Evolutionary conservation across 2,329 filamentous ascomycete genomes (phyloP).

Genomic region (Lachnellula arida): DNA sequence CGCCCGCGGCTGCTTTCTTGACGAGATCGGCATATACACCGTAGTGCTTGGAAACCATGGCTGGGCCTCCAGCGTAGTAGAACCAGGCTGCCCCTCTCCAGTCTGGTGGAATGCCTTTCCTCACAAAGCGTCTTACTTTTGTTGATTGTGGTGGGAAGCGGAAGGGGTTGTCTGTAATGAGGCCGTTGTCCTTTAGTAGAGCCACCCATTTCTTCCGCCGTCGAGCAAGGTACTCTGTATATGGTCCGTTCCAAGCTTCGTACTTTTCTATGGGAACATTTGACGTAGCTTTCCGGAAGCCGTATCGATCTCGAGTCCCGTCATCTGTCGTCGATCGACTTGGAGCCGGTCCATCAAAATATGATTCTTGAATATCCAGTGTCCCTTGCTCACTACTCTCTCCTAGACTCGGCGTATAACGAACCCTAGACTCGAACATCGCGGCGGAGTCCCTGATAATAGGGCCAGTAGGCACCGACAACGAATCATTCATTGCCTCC

Average conservation of each 20-base stretch:
- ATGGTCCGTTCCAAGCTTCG: conserved; percentile 73
- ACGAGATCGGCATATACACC: conserved; percentile 70
- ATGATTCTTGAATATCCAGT: conserved; percentile 11
- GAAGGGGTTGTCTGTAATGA: conserved; percentile 66
- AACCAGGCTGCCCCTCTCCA: conserved; percentile 97
- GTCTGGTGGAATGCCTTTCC: conserved; percentile 90
- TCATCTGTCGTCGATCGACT: conserved; percentile 22
- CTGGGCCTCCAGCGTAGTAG: conserved; percentile 86
- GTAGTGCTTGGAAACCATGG: conserved; percentile 68
- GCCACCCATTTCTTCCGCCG: conserved; percentile 77
- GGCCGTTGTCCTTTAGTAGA: conserved; percentile 69
- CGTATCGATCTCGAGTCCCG: conserved; percentile 69
- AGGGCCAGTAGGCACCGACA: conserved; percentile 10
- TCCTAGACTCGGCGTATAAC: conserved; percentile 41
- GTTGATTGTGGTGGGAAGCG: conserved; percentile 75
- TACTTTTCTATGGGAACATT: conserved; percentile 74
- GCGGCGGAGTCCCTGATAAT: conserved; percentile 36
- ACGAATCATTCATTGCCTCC: conserved; percentile 25
- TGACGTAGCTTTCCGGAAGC: conserved; percentile 84
- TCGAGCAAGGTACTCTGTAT: conserved; percentile 69
- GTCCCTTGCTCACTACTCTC: background rate
- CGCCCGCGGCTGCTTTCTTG: conserved; percentile 56
- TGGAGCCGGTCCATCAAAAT: conserved; percentile 11
- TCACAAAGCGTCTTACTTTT: conserved; percentile 84
- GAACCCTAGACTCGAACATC: conserved; percentile 34